Evolutionary conservation across 495 filamentous ascomycete species (phyloP).

Genomic region (Aspergillus hancockii): DNA sequence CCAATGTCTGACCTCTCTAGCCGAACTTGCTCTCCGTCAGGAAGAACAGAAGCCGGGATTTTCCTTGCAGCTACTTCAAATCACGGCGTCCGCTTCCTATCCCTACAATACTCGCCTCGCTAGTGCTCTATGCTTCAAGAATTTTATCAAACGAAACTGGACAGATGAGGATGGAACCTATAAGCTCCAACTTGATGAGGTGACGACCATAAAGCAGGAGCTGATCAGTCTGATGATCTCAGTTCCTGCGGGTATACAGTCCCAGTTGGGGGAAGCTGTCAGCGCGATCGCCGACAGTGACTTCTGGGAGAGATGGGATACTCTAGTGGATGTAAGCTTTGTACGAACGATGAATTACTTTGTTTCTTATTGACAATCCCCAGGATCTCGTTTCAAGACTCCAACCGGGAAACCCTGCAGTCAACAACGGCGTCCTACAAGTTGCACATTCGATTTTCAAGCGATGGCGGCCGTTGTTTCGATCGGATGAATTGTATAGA

Average conservation of each 20-base stretch:
- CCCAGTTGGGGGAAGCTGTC: conserved; percentile 92
- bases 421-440: conserved; percentile 91
- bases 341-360: conserved; percentile 1
- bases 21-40: conserved; percentile 73
- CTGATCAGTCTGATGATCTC: conserved; percentile 96
- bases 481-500: conserved; percentile 83
- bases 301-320: conserved; percentile 95
- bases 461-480: conserved; percentile 90
- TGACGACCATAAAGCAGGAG: conserved; percentile 85
- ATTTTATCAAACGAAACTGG: conserved; percentile 92
- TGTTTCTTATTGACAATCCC: conserved; percentile 10
- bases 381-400: conserved; percentile 88
- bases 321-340: conserved; percentile 69
- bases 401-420: conserved; percentile 68
- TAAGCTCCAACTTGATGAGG: conserved; percentile 78
- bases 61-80: conserved; percentile 82
- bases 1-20: conserved; percentile 43
- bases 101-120: conserved; percentile 78
- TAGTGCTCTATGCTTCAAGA: conserved; percentile 96
- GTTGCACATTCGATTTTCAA: conserved; percentile 98
- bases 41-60: conserved; percentile 81
- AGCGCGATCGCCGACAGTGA: conserved; percentile 97
- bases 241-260: conserved; percentile 81
- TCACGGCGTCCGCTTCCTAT: conserved; percentile 71
- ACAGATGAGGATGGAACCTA: conserved; percentile 91